Evolutionary conservation across 2,329 filamentous ascomycete genomes (phyloP).

Genomic region (Fusarium oxysporum): DNA sequence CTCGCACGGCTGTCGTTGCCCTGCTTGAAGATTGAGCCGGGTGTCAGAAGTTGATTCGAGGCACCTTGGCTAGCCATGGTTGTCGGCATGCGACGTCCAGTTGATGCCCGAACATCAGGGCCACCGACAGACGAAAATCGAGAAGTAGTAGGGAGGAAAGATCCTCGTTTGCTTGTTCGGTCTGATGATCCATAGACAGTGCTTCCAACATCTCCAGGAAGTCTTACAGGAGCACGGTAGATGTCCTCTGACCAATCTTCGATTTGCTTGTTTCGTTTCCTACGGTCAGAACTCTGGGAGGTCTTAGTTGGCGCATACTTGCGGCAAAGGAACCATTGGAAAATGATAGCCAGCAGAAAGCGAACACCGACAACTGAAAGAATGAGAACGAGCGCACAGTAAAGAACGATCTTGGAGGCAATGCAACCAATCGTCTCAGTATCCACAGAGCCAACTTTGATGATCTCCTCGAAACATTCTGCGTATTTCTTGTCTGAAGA

Average conservation of each 20-base stretch:
- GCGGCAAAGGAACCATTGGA: slow-evolving; percentile 95
- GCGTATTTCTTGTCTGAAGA: slow-evolving; percentile 82
- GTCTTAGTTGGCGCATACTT: slow-evolving; percentile 88
- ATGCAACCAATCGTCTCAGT: slow-evolving; percentile 98
- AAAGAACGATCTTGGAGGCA: slow-evolving; percentile 95
- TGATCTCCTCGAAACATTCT: slow-evolving; percentile 90
- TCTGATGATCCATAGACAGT: slow-evolving; percentile 71
- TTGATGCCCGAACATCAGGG: slow-evolving; percentile 66
- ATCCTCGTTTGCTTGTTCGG: slow-evolving; percentile 81
- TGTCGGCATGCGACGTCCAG: slow-evolving; percentile 72
- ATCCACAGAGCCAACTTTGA: slow-evolving; percentile 95
- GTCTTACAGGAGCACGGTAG: slow-evolving; percentile 86
- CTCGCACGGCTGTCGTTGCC: slow-evolving; percentile 72
- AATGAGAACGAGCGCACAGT: slow-evolving; percentile 92
- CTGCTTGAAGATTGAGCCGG: slow-evolving; percentile 78
- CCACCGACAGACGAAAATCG: slow-evolving; percentile 93
- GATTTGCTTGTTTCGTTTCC: slow-evolving; percentile 90
- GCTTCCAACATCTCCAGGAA: slow-evolving; percentile 79
- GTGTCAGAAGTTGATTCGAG: slow-evolving; percentile 76
- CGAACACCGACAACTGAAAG: slow-evolving; percentile 87
- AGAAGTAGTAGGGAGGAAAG: slow-evolving; percentile 92
- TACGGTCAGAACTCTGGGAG: slow-evolving; percentile 81
- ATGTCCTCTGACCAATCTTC: slow-evolving; percentile 99
- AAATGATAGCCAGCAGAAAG: slow-evolving; percentile 88
- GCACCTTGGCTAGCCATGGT: slow-evolving; percentile 95